A percentile compares a stretch with the other conserved stretches of the same genome.
Evolutionary conservation across 2,329 filamentous ascomycete genomes (phyloP).

Genomic region (Blastomyces percursus): DNA sequence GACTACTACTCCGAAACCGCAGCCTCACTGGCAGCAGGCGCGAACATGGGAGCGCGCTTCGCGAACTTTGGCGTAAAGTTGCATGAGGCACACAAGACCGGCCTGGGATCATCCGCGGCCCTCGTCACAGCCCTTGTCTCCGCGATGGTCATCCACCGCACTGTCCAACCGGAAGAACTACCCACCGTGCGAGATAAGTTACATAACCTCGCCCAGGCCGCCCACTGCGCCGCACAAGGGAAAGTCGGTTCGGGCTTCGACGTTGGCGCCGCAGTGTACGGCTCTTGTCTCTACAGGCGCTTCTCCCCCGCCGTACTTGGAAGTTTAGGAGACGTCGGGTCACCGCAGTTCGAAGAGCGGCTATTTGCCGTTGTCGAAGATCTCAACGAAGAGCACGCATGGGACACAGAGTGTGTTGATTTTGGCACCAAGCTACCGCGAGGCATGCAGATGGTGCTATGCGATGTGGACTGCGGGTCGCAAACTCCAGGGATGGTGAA

Average conservation of each 20-base stretch:
- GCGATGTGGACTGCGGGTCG: conserved; percentile 88
- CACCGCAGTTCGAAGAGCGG: conserved; percentile 53
- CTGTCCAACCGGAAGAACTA: conserved; percentile 33
- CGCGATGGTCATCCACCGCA: conserved; percentile 35
- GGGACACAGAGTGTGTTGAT: conserved; percentile 71
- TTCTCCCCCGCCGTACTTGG: conserved; percentile 72
- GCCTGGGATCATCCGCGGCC: conserved; percentile 86
- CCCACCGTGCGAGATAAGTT: conserved; percentile 49
- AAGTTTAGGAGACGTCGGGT: conserved; percentile 54
- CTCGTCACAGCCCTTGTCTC: conserved; percentile 74
- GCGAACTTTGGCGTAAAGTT: conserved; percentile 67
- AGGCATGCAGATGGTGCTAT: conserved; percentile 75
- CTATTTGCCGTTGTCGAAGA: conserved; percentile 59
- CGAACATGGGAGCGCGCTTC: conserved; percentile 47
- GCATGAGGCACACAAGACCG: conserved; percentile 79
- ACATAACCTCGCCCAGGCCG: conserved; percentile 88
- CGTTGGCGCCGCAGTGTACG: conserved; percentile 84
- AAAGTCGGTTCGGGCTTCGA: conserved; percentile 96
- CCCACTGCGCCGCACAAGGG: conserved; percentile 90
- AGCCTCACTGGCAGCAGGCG: conserved; percentile 26
- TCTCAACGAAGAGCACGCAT: conserved; percentile 40
- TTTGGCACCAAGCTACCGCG: conserved; percentile 58
- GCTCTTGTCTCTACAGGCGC: conserved; percentile 80
- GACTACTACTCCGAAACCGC: conserved; percentile 82
- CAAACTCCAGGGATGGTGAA: conserved; percentile 95